These are phyloP conservation scores for Vitellaria paradoxa DNA, from an alignment of 179 eudicot species.

Conservation along the genomic window DNA sequence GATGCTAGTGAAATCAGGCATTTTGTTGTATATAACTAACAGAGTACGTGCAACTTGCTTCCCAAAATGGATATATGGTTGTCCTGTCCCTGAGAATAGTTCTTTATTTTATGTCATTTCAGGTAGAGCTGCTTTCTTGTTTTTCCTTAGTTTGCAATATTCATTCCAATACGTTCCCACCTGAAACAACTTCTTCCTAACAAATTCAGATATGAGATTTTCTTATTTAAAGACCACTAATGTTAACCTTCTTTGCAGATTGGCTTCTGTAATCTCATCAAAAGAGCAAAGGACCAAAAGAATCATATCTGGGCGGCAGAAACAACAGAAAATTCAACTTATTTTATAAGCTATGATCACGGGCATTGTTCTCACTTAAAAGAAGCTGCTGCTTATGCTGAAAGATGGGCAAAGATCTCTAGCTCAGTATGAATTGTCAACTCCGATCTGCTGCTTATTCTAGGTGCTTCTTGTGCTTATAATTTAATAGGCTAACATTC, in stretches of 20 bases:
- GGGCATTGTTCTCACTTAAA: conserved; percentile 54
- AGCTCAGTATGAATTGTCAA: conserved; percentile 46
- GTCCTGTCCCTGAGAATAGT: not conserved
- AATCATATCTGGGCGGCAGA: conserved; percentile 90
- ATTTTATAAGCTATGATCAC: conserved; percentile 53
- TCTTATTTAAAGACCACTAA: not conserved
- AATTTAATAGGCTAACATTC: not conserved
- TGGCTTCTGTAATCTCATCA: conserved; percentile 78
- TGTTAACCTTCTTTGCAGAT: conserved; percentile 41
- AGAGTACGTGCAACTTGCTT: not conserved
- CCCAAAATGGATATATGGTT: not conserved
- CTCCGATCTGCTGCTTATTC: not conserved
- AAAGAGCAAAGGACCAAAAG: conserved; percentile 58
- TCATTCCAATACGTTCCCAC: not conserved
- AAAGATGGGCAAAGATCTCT: conserved; percentile 67
- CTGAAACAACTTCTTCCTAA: conserved; percentile 7
- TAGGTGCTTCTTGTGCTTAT: not conserved
- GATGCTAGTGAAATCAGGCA: not conserved
- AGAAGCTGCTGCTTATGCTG: conserved; percentile 53
- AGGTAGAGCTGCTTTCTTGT: not conserved
- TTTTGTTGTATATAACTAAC: not conserved
- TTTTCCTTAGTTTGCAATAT: not conserved
- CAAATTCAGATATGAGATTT: not conserved
- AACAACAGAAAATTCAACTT: conserved; percentile 79
- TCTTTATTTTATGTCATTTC: not conserved